Evolutionary conservation across 129 eudicot species (phyloP).

Genomic region (Artemisia tridentata): DNA sequence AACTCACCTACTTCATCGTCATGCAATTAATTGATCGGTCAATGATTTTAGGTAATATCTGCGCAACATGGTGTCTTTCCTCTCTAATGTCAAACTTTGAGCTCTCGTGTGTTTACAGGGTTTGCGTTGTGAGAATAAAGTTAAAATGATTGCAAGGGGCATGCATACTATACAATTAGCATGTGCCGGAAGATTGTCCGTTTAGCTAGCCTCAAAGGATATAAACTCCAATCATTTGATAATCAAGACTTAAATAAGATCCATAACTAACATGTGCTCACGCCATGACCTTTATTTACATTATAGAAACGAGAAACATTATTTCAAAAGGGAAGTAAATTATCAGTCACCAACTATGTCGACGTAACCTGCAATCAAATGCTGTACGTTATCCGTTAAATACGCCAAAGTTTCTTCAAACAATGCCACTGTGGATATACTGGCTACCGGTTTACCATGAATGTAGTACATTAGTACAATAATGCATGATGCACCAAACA

Average conservation of each 20-base stretch:
- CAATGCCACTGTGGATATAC: conserved; percentile 18
- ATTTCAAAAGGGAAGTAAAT: background rate
- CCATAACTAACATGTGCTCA: no score
- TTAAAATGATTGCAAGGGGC: no score
- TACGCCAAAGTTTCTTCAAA: background rate
- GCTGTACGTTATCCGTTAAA: conserved; percentile 11
- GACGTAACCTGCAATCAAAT: background rate
- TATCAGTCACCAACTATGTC: background rate
- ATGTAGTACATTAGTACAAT: conserved; percentile 11
- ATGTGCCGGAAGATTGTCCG: no score
- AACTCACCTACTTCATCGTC: no score
- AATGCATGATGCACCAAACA: conserved; percentile 6
- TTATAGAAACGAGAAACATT: background rate
- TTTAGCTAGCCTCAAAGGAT: background rate
- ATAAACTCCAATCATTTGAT: background rate
- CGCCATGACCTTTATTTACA: background rate
- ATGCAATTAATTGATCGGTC: no score
- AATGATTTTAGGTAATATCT: no score
- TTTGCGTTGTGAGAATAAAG: no score
- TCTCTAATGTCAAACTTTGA: no score
- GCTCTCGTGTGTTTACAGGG: no score
- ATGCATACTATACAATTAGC: no score
- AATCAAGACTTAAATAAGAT: background rate
- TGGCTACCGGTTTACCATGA: background rate
- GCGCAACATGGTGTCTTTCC: no score